Conservation (phyloP, 345 rosid species). For the Limnanthes douglasii region DNA sequence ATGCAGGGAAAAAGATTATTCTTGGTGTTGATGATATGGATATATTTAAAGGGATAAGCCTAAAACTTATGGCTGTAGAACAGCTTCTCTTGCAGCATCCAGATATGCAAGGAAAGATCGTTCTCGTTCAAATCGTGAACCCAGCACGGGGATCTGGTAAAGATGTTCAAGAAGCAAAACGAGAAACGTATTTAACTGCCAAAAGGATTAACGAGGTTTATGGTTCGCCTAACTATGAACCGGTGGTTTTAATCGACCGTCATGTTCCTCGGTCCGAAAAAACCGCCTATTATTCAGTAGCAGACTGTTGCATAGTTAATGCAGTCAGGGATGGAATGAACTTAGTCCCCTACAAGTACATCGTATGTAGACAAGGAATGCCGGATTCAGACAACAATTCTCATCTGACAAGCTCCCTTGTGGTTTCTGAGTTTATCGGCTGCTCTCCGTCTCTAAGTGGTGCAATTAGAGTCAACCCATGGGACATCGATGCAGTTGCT, state of each 20-base stretch:
- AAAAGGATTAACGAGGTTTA: slow-evolving; percentile 23
- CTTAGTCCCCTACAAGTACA: slow-evolving; percentile 34
- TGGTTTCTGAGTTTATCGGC: slow-evolving; percentile 34
- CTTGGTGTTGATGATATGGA: slow-evolving; percentile 39
- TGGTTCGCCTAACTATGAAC: slow-evolving; percentile 24
- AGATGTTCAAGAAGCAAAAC: slow-evolving; percentile 28
- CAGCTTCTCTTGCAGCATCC: slow-evolving; percentile 24
- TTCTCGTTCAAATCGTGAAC: slow-evolving; percentile 28
- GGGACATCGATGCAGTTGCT: slow-evolving; percentile 29
- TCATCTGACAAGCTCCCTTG: slow-evolving; percentile 27
- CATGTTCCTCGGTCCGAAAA: slow-evolving; percentile 27
- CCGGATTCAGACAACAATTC: slow-evolving; percentile 14
- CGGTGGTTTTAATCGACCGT: slow-evolving; percentile 31
- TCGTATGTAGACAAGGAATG: slow-evolving; percentile 29
- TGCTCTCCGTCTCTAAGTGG: slow-evolving; percentile 42
- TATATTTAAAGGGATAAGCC: slow-evolving; percentile 36
- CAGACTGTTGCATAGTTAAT: slow-evolving; percentile 35
- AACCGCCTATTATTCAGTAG: slow-evolving; percentile 37
- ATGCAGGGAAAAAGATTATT: slow-evolving; percentile 17
- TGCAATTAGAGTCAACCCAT: slow-evolving; percentile 35
- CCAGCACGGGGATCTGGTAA: slow-evolving; percentile 36
- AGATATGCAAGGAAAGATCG: slow-evolving; percentile 17
- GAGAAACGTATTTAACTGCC: slow-evolving; percentile 21
- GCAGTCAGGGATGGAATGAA: slow-evolving; percentile 43
- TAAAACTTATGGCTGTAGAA: slow-evolving; percentile 28